These are phyloP conservation scores for Plenodomus lindquistii DNA, from an alignment of 2,329 filamentous ascomycete genomes.

Conservation along the genomic window DNA sequence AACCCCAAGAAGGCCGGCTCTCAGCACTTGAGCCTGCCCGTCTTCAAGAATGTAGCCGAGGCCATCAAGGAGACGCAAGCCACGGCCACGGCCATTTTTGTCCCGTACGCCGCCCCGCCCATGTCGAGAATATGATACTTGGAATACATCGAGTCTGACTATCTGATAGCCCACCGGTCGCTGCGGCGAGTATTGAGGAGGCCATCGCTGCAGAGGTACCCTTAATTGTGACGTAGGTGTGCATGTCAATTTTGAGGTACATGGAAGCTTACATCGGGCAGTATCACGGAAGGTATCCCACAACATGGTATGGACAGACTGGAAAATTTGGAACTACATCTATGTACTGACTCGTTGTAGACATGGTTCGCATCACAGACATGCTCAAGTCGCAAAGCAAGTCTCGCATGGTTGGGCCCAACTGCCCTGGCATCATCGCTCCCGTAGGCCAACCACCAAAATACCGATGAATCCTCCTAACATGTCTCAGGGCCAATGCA, in stretches of 20 bases:
- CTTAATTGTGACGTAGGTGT: conserved; percentile 78
- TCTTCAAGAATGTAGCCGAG: conserved; percentile 87
- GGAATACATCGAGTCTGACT: conserved; percentile 31
- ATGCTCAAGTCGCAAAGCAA: conserved; percentile 98
- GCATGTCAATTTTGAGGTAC: conserved; percentile 10
- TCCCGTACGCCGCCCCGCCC: conserved; percentile 67
- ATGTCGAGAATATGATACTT: conserved; percentile 2
- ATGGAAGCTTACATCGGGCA: conserved; percentile 43
- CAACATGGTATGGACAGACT: conserved; percentile 75
- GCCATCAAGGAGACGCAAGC: conserved; percentile 90
- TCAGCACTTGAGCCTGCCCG: conserved; percentile 86
- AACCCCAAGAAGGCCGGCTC: conserved; percentile 98
- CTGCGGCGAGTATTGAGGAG: conserved; percentile 95
- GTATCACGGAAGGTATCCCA: conserved; percentile 94
- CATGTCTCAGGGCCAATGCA: conserved; percentile 80
- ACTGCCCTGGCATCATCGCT: conserved; percentile 97
- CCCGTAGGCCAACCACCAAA: conserved; percentile 51
- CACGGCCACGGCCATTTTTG: conserved; percentile 91
- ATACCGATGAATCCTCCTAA: conserved; percentile 16
- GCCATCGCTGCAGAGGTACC: conserved; percentile 91
- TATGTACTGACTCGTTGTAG: conserved; percentile 51
- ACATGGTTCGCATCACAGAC: conserved; percentile 98
- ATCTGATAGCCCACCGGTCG: conserved; percentile 74
- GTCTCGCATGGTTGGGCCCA: conserved; percentile 94
- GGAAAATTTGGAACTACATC: neutral